Evolutionary conservation across 78 protist genomes (phyloP).

Genomic region (Bigelowiella natans): DNA sequence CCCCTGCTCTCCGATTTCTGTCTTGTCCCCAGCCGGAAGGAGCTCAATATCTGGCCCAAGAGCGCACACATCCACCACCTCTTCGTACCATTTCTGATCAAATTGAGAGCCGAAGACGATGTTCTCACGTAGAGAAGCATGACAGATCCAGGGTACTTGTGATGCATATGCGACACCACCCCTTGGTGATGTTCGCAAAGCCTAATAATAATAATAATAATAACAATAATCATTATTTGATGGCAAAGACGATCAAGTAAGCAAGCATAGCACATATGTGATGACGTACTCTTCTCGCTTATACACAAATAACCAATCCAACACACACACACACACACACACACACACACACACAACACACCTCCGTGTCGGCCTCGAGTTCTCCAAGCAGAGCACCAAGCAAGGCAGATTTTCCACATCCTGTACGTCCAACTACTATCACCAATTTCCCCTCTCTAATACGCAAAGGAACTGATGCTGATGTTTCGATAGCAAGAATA

Average conservation of each 20-base stretch:
- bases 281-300: not conserved
- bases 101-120: not conserved
- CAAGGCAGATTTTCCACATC: not conserved
- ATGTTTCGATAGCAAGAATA: too few relatives aligned
- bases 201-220: too few relatives aligned
- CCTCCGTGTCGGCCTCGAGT: not conserved
- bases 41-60: not conserved
- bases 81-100: not conserved
- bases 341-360: not conserved
- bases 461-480: too few relatives aligned
- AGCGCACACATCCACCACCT: not conserved
- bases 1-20: not conserved
- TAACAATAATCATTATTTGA: too few relatives aligned
- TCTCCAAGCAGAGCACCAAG: not conserved
- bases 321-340: not conserved
- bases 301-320: not conserved
- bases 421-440: not conserved
- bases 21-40: not conserved
- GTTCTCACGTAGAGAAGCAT: not conserved
- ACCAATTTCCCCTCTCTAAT: not conserved
- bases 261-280: not conserved
- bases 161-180: too few relatives aligned
- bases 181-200: too few relatives aligned
- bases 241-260: not conserved
- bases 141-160: not conserved